Evolutionary conservation across 345 rosid genomes (phyloP).

Genomic region (Euphorbia lathyris): DNA sequence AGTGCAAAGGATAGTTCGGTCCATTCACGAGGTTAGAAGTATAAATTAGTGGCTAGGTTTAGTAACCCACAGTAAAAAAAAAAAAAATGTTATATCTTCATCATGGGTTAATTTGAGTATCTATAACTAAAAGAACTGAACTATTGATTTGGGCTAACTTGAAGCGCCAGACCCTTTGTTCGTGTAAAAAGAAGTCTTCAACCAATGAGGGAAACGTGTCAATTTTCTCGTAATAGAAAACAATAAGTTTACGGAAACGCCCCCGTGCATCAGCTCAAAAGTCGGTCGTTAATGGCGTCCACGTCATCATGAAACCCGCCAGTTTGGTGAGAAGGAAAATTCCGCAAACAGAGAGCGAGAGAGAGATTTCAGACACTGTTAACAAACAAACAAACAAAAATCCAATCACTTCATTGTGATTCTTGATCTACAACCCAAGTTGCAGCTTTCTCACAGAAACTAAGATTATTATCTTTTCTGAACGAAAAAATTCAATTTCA

Average conservation of each 20-base stretch:
- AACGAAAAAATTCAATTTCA: not conserved
- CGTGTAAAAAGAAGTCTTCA: not conserved
- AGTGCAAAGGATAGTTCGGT: no score
- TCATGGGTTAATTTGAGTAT: no score
- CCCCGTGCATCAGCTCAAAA: not conserved
- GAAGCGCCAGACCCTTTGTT: no score
- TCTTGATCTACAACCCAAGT: not conserved
- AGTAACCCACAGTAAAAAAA: no score
- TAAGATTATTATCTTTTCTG: no score
- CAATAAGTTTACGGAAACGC: not conserved
- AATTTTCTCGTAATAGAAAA: not conserved
- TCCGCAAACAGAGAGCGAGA: not conserved
- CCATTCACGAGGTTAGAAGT: no score
- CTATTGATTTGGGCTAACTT: no score
- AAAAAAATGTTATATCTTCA: no score
- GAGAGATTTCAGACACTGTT: not conserved
- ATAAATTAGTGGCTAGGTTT: no score
- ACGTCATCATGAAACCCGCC: conserved; percentile 14
- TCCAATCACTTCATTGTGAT: not conserved
- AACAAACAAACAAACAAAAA: not conserved
- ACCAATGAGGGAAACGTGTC: not conserved
- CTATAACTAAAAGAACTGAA: no score
- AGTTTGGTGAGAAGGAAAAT: not conserved
- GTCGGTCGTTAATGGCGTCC: conserved; percentile 12
- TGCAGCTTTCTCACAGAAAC: not conserved